phyloP scores from a whole-genome alignment of 169 alveolate genomes.

The Plasmodium adleri region DNA sequence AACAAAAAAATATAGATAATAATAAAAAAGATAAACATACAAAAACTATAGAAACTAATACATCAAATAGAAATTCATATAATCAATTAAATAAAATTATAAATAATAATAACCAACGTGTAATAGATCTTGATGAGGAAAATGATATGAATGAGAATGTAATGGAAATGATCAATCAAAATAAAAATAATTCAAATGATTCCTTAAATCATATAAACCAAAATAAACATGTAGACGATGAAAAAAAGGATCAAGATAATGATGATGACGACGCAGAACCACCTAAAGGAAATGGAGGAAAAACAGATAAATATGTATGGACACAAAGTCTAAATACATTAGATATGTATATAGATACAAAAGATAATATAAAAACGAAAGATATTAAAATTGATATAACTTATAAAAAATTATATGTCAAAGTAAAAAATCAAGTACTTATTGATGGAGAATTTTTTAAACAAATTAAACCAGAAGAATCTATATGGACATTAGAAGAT shows the following conservation, averaged over 20 bases:
- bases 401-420: slow-evolving; percentile 81
- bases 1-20: slow-evolving; percentile 46
- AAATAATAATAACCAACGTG: slow-evolving; percentile 1
- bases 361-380: slow-evolving; percentile 77
- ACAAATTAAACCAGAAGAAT: slow-evolving; percentile 94
- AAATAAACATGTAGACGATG: neutral
- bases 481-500: slow-evolving; percentile 96
- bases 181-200: neutral
- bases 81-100: slow-evolving; percentile 30
- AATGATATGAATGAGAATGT: slow-evolving; percentile 12
- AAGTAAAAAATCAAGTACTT: slow-evolving; percentile 82
- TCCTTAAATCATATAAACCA: neutral
- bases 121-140: slow-evolving; percentile 4
- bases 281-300: slow-evolving; percentile 86
- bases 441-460: slow-evolving; percentile 93
- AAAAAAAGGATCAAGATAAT: slow-evolving; percentile 13
- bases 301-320: slow-evolving; percentile 92
- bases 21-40: slow-evolving; percentile 4
- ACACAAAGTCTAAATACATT: slow-evolving; percentile 91
- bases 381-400: slow-evolving; percentile 81
- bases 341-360: slow-evolving; percentile 79
- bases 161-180: slow-evolving; percentile 7
- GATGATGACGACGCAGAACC: slow-evolving; percentile 55
- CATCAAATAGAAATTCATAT: slow-evolving; percentile 38
- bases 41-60: neutral